These are phyloP conservation scores for Nigrograna mackinnonii DNA, from an alignment of 2,329 filamentous ascomycete species.

Conservation along the genomic window DNA sequence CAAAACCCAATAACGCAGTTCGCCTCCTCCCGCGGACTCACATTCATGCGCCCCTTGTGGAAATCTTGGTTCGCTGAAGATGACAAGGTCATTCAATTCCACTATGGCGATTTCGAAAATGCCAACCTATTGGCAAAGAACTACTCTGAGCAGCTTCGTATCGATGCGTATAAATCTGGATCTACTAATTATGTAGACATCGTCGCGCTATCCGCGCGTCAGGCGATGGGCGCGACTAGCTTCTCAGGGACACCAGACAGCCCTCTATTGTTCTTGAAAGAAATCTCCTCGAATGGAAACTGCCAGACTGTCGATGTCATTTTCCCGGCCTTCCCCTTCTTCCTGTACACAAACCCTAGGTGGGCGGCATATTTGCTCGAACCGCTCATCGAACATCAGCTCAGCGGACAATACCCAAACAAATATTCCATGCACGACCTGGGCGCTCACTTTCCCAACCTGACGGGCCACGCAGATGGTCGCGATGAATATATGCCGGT, in stretches of 20 bases:
- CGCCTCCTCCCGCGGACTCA: constrained; percentile 74
- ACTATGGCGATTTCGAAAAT: constrained; percentile 73
- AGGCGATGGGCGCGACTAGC: constrained; percentile 78
- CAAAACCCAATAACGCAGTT: constrained; percentile 82
- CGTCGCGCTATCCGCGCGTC: constrained; percentile 75
- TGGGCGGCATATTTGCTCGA: constrained; percentile 82
- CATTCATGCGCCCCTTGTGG: constrained; percentile 80
- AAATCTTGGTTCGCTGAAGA: constrained; percentile 70
- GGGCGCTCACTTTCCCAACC: constrained; percentile 72
- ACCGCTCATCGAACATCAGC: constrained; percentile 78
- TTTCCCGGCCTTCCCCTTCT: constrained; percentile 84
- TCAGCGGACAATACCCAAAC: constrained; percentile 83
- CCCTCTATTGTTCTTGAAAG: constrained; percentile 79
- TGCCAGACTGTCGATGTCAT: constrained; percentile 87
- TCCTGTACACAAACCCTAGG: constrained; percentile 79
- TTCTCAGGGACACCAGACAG: constrained; percentile 72
- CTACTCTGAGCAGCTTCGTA: constrained; percentile 71
- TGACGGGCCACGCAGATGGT: constrained; percentile 73
- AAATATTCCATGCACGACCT: constrained; percentile 80
- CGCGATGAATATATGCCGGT: constrained; percentile 76
- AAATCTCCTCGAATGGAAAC: constrained; percentile 85
- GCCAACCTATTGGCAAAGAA: constrained; percentile 68
- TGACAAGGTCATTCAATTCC: constrained; percentile 70
- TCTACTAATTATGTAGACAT: constrained; percentile 78
- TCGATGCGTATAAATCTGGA: constrained; percentile 74